Base-by-base conservation (phyloP, 179 eudicot species). In the Sideroxylon spinosum region DNA sequence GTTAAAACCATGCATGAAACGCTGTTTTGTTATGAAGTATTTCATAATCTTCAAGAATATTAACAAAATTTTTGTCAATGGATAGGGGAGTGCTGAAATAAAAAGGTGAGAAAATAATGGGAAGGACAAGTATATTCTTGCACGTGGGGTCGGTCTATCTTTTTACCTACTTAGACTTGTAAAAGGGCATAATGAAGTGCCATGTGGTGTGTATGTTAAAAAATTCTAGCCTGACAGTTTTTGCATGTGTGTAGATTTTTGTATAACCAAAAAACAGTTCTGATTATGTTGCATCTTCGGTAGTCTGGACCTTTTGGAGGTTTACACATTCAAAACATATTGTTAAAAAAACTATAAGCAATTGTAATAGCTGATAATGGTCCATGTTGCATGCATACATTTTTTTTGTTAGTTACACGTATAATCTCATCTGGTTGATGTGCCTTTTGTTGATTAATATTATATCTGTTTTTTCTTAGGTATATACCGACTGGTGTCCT, bases 401-500 rank as follows among this genome's bases (percentile, higher is more conserved):
- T 55, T 28, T 19, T 66, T 12, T 3, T 11, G 14, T 25, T 17
- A 10, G 13, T 73, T 28, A 12, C 14, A 37, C 2, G 44, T 37
- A 37, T 37, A 3, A 37, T 37, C 2, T 16, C 49, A 53, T 28
- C 19, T 8, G 14, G 50, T 19, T 48, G 4, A 4, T 46, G 0
- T 62, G 10, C 26, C 67, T 48, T 75, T 75, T 52, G 60, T 25
- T 75, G 76, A 49, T 63, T 63, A 76, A 14, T 13, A 37, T 28
- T 65, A 69, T n/a, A 66, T 2, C 25, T 25, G 65, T 56, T 64
- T 52, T 81, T 71, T 81, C 79, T 61, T 80, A 95, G 98, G 99
- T 90, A 93, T 81, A 89, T 93, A 73, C 99, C 99, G 17, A 95
- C 98, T 9, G 98, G 99, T 12, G 95, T 92, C 61, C 94, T 90